Base-by-base conservation (phyloP, 2,329 filamentous ascomycete species). In the Gyromitra esculenta region DNA sequence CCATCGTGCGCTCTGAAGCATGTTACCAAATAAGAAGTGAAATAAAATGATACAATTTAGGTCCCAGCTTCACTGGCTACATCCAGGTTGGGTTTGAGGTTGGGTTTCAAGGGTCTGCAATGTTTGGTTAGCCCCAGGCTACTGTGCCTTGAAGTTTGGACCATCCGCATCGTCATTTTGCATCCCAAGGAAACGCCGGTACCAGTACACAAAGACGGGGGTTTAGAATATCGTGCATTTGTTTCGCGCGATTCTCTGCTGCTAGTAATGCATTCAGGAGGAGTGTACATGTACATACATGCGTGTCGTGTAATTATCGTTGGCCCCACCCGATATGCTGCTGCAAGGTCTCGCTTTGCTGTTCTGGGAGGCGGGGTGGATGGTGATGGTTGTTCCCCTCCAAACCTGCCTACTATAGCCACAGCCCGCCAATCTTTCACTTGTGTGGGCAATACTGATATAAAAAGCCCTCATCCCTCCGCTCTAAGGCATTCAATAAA, bases 281-380 rank as follows among this genome's bases (percentile, higher is more conserved):
- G 56, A 39, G 56, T 48, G 56, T 50, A 72, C 59, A 72, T 75
- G 31, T 57, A 75, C 65, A 65, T 65, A 59, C 60, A 73, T 73
- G 63, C 64, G 37, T 57, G 64, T 31, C 50, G 48, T 59, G 48
- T 72, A 72, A 50, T 65, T 64, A 57, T 70, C 72, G 72, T 75
- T 75, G 72, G 65, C 65, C 65, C 72, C 59, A 71, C 72, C 66
- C 48, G 72, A 69, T 74, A 64, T 74, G 64, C 48, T 63, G 48
- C 64, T 74, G 57, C 64, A 69, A 60, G 57, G 72, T 59, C 50
- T 75, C 41, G 72, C 59, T 60, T 75, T 65, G 59, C 66, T 75
- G 66, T 50, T 71, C 41, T 70, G 59, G 66, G 72, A 70, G 72
- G 65, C 41, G 72, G 65, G 72, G 72, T 68, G 71, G 56, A 52